phyloP scores from a whole-genome alignment of 164 flowering plant genomes.

The Macadamia integrifolia region DNA sequence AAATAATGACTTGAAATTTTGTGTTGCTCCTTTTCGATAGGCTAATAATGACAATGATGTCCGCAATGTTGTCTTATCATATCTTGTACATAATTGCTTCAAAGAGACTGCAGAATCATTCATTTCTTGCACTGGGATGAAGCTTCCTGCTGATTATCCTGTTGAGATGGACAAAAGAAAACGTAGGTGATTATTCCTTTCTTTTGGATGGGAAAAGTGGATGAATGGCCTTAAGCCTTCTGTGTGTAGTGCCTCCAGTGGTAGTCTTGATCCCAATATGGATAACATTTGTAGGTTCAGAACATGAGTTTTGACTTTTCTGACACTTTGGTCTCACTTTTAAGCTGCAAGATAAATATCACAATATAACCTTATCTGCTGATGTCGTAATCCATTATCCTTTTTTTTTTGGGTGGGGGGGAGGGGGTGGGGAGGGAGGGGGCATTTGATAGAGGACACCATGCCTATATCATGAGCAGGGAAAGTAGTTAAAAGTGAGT shows the following conservation, averaged over 20 bases:
- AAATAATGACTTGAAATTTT: neutral
- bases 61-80: slow-evolving; percentile 68
- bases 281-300: neutral
- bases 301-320: too few relatives aligned
- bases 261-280: neutral
- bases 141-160: slow-evolving; percentile 53
- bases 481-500: too few relatives aligned
- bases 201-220: neutral
- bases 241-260: neutral
- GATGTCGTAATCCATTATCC: too few relatives aligned
- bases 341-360: too few relatives aligned
- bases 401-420: too few relatives aligned
- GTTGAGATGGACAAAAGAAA: slow-evolving; percentile 91
- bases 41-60: slow-evolving; percentile 59
- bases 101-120: slow-evolving; percentile 84
- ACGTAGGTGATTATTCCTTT: slow-evolving; percentile 37
- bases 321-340: too few relatives aligned
- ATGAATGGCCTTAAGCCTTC: neutral
- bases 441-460: too few relatives aligned
- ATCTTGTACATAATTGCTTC: slow-evolving; percentile 85
- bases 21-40: slow-evolving; percentile 31
- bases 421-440: too few relatives aligned
- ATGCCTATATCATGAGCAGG: too few relatives aligned
- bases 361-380: too few relatives aligned
- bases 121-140: slow-evolving; percentile 59